These are phyloP conservation scores for Calonectria multiphialidica DNA, from an alignment of 2,329 filamentous ascomycete genomes.

Conservation along the genomic window DNA sequence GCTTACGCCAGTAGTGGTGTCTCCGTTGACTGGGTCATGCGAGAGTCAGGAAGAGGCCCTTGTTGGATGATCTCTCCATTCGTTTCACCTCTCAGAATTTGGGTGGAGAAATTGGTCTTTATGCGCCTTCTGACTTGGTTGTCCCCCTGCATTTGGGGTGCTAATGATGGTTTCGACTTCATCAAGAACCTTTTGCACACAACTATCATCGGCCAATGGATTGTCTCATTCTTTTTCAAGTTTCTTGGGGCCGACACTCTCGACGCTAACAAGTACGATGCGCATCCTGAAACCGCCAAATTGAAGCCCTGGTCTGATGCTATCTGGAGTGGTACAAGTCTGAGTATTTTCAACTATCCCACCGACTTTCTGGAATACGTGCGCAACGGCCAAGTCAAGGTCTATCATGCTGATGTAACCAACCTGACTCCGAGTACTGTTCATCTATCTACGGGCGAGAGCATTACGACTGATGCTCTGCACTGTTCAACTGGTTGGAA, in stretches of 20 bases:
- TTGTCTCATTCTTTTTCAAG: not conserved
- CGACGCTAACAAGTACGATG: not conserved
- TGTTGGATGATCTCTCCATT: not conserved
- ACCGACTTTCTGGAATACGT: constrained; percentile 66
- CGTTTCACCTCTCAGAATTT: not conserved
- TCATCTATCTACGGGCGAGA: not conserved
- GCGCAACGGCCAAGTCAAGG: constrained; percentile 65
- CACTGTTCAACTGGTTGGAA: not conserved
- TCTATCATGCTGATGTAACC: constrained; percentile 63
- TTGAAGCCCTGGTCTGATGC: not conserved
- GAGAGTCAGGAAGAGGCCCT: not conserved
- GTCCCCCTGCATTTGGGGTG: not conserved
- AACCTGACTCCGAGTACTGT: not conserved
- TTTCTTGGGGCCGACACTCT: not conserved
- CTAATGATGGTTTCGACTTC: not conserved
- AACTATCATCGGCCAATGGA: not conserved
- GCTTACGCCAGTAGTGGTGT: not conserved
- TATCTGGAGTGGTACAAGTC: constrained; percentile 23
- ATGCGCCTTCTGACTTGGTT: not conserved
- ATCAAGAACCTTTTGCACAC: not conserved
- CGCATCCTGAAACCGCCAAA: not conserved
- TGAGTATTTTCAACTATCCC: constrained; percentile 72
- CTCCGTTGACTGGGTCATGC: not conserved
- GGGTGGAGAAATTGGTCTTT: not conserved
- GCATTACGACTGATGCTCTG: not conserved